phyloP scores from a whole-genome alignment of 441 rosid genomes.

The Syzygium syzygioides region DNA sequence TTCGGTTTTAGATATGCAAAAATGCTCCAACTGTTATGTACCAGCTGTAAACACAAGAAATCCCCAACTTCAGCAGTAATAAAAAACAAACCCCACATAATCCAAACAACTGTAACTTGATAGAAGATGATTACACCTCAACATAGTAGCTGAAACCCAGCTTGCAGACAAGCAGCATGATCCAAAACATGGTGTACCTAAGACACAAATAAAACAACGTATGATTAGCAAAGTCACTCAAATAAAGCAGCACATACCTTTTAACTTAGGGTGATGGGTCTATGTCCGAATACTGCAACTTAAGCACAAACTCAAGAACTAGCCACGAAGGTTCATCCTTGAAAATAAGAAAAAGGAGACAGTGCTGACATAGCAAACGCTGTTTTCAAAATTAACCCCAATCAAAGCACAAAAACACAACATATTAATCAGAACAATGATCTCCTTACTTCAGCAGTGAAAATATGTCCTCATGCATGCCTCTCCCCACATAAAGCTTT shows the following conservation, averaged over 20 bases:
- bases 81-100: background rate
- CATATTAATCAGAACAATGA: background rate
- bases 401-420: background rate
- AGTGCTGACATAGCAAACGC: background rate
- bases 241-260: background rate
- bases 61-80: background rate
- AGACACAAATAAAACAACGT: conserved; percentile 9
- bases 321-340: accelerated
- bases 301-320: background rate
- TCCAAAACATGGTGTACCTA: conserved; percentile 98
- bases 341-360: background rate
- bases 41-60: background rate
- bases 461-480: conserved; percentile 89
- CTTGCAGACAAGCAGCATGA: conserved; percentile 82
- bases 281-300: background rate
- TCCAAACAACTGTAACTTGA: background rate
- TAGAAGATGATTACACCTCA: conserved; percentile 47
- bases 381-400: background rate
- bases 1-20: background rate
- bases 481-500: conserved; percentile 91
- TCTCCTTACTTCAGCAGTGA: conserved; percentile 82
- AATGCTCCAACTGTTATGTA: background rate
- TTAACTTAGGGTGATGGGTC: background rate
- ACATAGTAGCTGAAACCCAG: conserved; percentile 96
- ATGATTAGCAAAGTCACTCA: conserved; percentile 6